phyloP scores from a whole-genome alignment of 768 basidiomycete species.

The Leccinum truebloodii region DNA sequence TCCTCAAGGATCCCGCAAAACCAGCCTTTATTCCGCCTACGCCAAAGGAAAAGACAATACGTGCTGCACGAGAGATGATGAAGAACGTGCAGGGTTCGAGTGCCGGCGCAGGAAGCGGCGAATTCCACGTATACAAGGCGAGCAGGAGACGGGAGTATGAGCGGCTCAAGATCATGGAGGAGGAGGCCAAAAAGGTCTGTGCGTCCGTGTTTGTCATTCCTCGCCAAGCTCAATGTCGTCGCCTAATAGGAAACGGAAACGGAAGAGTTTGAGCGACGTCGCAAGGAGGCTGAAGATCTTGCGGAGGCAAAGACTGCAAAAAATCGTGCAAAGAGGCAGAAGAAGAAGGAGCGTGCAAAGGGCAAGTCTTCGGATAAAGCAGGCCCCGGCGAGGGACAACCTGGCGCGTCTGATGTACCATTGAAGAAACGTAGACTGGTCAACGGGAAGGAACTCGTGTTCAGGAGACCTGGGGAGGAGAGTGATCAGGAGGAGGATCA shows the following conservation, averaged over 20 bases:
- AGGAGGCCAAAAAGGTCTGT: constrained; percentile 71
- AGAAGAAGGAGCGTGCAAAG: constrained; percentile 81
- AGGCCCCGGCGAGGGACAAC: constrained; percentile 27
- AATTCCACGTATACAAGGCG: constrained; percentile 99
- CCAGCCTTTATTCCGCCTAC: constrained; percentile 77
- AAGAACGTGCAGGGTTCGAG: constrained; percentile 99
- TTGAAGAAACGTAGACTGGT: constrained; percentile 82
- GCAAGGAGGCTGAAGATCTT: constrained; percentile 64
- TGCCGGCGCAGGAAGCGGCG: constrained; percentile 95
- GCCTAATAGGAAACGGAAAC: constrained; percentile 61
- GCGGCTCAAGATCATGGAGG: constrained; percentile 87
- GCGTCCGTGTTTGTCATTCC: neutral
- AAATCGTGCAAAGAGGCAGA: constrained; percentile 91
- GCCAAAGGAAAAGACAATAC: constrained; percentile 78
- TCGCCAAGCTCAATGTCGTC: constrained; percentile 2
- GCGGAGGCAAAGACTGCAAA: constrained; percentile 92
- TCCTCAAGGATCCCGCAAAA: constrained; percentile 88
- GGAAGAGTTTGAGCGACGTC: constrained; percentile 74
- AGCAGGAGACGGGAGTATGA: constrained; percentile 94
- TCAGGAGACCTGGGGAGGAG: constrained; percentile 54
- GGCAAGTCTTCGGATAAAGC: constrained; percentile 36
- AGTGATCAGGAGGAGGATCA: constrained; percentile 46
- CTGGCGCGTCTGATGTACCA: constrained; percentile 40
- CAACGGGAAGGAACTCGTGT: constrained; percentile 70
- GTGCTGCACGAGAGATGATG: constrained; percentile 93